phyloP scores from a whole-genome alignment of 176 grass and related monocot genomes.

The Eremochloa ophiuroides region DNA sequence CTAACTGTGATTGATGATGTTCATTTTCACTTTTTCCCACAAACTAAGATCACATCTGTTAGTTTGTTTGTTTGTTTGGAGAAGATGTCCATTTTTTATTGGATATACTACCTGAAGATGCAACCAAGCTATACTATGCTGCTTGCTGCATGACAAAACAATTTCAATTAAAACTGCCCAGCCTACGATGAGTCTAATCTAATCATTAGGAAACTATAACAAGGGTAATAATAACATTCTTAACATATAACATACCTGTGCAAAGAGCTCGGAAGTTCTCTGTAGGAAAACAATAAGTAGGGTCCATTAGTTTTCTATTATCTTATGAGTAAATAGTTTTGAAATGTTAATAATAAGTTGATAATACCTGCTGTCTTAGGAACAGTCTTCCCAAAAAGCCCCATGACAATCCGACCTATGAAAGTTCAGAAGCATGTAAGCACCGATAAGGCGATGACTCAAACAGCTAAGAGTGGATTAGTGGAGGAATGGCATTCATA shows the following conservation, averaged over 20 bases:
- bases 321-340: background rate
- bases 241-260: constrained; percentile 54
- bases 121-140: background rate
- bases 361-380: constrained; percentile 92
- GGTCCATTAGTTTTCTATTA: background rate
- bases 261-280: constrained; percentile 97
- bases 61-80: background rate
- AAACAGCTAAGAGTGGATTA: background rate
- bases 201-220: background rate
- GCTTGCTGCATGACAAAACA: background rate
- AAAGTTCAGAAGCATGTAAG: constrained; percentile 22
- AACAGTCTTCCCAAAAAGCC: constrained; percentile 90
- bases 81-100: background rate
- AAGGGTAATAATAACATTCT: background rate
- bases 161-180: background rate
- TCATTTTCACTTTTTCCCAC: background rate
- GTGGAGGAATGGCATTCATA: background rate
- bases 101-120: background rate
- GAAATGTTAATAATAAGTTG: background rate
- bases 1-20: background rate
- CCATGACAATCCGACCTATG: constrained; percentile 92
- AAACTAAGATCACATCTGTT: background rate
- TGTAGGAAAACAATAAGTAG: constrained; percentile 23
- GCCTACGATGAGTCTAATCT: background rate
- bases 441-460: background rate